A percentile compares a stretch with the other conserved stretches of the same genome.
Conservation (phyloP, 768 basidiomycete species). For the Amanita rimosa region DNA sequence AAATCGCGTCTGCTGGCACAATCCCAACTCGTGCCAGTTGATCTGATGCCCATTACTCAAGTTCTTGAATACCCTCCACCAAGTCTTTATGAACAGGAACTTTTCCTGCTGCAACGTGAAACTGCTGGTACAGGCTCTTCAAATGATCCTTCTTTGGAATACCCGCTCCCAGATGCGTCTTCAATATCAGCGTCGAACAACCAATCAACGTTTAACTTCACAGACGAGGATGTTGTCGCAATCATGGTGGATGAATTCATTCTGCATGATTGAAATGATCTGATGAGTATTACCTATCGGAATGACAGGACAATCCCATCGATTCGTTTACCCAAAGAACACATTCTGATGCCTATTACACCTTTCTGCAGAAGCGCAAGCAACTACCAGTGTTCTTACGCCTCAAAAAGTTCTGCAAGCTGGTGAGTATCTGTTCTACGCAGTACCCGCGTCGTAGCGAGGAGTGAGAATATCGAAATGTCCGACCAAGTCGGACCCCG, state of each 20-base stretch:
- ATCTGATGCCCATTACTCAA: no score
- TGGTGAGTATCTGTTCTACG: conserved; percentile 17
- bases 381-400: conserved; percentile 75
- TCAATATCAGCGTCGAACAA: no score
- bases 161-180: no score
- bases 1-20: no score
- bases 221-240: background rate
- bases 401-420: conserved; percentile 75
- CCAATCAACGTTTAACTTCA: background rate
- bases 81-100: no score
- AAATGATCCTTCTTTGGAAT: no score
- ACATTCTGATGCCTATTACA: conserved; percentile 58
- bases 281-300: background rate
- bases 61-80: no score
- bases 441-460: background rate
- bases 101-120: no score
- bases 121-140: no score
- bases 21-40: no score
- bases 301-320: background rate
- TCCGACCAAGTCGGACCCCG: no score
- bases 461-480: no score
- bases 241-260: background rate
- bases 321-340: conserved; percentile 75
- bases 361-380: conserved; percentile 64
- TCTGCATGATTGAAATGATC: background rate